A percentile compares a stretch with the other conserved stretches of the same genome.
Conservation (phyloP, 1,284 basidiomycete genomes). For the Schizopora paradoxa region DNA sequence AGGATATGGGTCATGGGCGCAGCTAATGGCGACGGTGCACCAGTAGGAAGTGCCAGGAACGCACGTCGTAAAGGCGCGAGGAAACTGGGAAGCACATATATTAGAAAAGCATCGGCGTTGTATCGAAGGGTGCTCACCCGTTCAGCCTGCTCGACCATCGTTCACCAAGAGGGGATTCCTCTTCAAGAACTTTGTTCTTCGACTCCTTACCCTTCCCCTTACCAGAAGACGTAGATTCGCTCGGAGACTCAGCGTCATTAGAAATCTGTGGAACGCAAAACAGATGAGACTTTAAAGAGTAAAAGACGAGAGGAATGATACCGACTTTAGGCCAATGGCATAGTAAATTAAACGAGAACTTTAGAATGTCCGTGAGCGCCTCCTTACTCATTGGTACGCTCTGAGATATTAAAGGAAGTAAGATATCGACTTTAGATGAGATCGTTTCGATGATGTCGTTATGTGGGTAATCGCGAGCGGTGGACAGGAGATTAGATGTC, state of each 20-base stretch:
- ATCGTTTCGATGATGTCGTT: slow-evolving; percentile 56
- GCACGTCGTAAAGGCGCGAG: slow-evolving; percentile 55
- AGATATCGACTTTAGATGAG: slow-evolving; percentile 48
- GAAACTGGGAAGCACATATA: slow-evolving; percentile 34
- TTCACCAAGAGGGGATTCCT: slow-evolving; percentile 23
- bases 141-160: slow-evolving; percentile 44
- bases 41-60: slow-evolving; percentile 55
- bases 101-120: not conserved
- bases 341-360: slow-evolving; percentile 71
- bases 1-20: slow-evolving; percentile 69
- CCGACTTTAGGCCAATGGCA: slow-evolving; percentile 60
- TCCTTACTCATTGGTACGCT: slow-evolving; percentile 56
- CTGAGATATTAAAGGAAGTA: slow-evolving; percentile 40
- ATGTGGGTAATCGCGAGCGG: slow-evolving; percentile 25
- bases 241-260: slow-evolving; percentile 15
- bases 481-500: slow-evolving; percentile 55
- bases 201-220: slow-evolving; percentile 3
- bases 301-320: slow-evolving; percentile 8
- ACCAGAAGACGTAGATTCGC: not conserved
- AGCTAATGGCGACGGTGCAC: slow-evolving; percentile 55
- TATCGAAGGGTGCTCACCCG: slow-evolving; percentile 37
- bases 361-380: slow-evolving; percentile 71
- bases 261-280: slow-evolving; percentile 39
- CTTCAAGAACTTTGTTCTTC: not conserved
- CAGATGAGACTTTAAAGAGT: slow-evolving; percentile 3